Base-by-base conservation (phyloP, 805 yeast species). In the Naumovozyma dairenensis region DNA sequence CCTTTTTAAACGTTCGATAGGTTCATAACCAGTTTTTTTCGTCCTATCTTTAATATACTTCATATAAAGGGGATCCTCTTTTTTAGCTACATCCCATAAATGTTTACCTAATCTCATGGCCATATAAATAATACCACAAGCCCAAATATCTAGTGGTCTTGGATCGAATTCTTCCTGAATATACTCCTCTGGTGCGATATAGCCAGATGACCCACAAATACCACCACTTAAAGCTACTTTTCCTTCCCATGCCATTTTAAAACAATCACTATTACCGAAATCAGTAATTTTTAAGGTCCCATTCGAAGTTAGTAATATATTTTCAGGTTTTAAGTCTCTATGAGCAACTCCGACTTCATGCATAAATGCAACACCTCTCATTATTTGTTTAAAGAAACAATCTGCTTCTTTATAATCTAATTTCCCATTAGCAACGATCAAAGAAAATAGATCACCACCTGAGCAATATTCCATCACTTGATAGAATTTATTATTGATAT, bases 51-150 rank as follows among this genome's bases (percentile, higher is more conserved):
- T 68, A 38, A 87, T 60, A 53, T 89, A 89, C 47, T 72, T 77
- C 26, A 67, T 62, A 56, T 75, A 89, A 51, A 83, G 84, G 47
- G 79, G 93, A 53, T 89, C 97, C 28, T 77, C 83, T 20, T 65
- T 69, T 38, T 74, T 72, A 2, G 97, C 96, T 37, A 76, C 62
- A 47, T 81, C 75, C 97, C 97, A 89, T 34, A 92, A 60, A 50
- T 89, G 95, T 34, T 95, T 67, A 4, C 97, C 98, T 0, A 96
- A 83, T 48, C 96, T 66, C 89, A 85, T 80, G 5, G 94, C 93
- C 84, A 85, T 79, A 53, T 81, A 85, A 22, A 85, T 84, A 8
- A 85, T 89, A 32, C 94, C 95, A 63, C 94, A 83, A 0, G 94
- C 77, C 96, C 96, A 85, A 24, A 84, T 74, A 60, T 85, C 95